Conservation (phyloP, 139 green algal genomes). For the Parachlorella kessleri region DNA sequence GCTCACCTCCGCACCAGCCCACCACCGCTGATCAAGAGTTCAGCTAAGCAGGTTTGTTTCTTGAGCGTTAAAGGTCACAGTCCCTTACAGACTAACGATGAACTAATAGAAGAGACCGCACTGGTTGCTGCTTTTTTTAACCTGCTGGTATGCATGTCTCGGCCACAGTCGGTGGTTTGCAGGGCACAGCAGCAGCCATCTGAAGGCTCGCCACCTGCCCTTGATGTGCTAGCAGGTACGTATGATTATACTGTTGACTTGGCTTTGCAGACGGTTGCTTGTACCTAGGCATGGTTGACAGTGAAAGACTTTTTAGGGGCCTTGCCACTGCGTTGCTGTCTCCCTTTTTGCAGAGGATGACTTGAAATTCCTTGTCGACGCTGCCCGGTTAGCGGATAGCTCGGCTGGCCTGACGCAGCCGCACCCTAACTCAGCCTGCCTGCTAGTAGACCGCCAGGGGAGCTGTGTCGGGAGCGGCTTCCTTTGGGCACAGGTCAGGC, state of each 20-base stretch:
- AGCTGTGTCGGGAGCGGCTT: conserved; percentile 46
- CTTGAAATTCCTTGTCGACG: not conserved
- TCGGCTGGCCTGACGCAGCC: conserved; percentile 65
- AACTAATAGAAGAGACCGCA: too few relatives aligned
- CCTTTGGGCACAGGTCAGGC: conserved; percentile 71
- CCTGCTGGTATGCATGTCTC: too few relatives aligned
- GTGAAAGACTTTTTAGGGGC: not conserved
- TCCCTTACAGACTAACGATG: too few relatives aligned
- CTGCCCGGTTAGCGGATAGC: conserved; percentile 4
- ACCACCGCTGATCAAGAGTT: too few relatives aligned
- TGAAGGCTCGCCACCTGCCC: too few relatives aligned
- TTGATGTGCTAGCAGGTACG: not conserved
- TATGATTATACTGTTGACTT: not conserved
- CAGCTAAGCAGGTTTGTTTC: too few relatives aligned
- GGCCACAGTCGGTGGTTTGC: too few relatives aligned
- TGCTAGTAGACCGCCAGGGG: conserved; percentile 59
- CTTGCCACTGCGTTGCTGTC: not conserved
- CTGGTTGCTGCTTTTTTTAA: too few relatives aligned
- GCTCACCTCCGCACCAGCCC: too few relatives aligned
- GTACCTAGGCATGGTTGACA: not conserved
- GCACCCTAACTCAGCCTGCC: conserved; percentile 83
- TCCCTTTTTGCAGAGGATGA: conserved; percentile 14
- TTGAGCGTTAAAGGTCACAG: too few relatives aligned
- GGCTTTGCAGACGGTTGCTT: not conserved
- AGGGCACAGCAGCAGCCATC: too few relatives aligned